Conservation (phyloP, 345 rosid genomes). For the Noccaea caerulescens region DNA sequence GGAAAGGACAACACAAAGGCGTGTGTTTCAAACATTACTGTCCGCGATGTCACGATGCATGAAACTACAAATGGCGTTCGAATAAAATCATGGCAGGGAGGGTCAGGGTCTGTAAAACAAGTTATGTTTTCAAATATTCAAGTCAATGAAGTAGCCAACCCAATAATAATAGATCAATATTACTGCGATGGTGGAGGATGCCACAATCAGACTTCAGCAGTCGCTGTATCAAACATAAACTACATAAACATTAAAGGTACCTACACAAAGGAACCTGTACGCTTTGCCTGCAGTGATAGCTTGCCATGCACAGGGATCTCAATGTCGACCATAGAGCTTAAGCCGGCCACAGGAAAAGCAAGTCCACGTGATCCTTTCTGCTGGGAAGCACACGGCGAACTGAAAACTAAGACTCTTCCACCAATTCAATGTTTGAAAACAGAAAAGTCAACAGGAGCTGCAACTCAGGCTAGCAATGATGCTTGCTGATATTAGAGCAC, state of each 20-base stretch:
- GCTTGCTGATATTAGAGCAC: constrained; percentile 52
- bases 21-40: constrained; percentile 81
- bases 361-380: constrained; percentile 59
- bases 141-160: constrained; percentile 68
- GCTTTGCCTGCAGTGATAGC: constrained; percentile 83
- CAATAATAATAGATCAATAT: constrained; percentile 86
- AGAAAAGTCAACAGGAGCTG: constrained; percentile 50
- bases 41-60: constrained; percentile 64
- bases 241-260: constrained; percentile 78
- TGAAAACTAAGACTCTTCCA: constrained; percentile 62
- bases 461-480: constrained; percentile 39
- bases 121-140: constrained; percentile 86
- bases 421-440: constrained; percentile 66
- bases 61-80: constrained; percentile 72
- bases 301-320: constrained; percentile 77
- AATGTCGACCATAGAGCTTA: constrained; percentile 60
- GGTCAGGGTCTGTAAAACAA: constrained; percentile 80
- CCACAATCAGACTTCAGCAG: constrained; percentile 72
- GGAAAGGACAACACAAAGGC: constrained; percentile 75
- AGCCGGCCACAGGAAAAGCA: constrained; percentile 48
- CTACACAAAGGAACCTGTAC: constrained; percentile 62
- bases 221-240: constrained; percentile 69
- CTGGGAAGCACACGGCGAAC: constrained; percentile 80
- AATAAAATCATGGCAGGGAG: constrained; percentile 99
- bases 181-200: constrained; percentile 71